phyloP scores from a whole-genome alignment of 331 rosid species.

The Pyrus hybrid region DNA sequence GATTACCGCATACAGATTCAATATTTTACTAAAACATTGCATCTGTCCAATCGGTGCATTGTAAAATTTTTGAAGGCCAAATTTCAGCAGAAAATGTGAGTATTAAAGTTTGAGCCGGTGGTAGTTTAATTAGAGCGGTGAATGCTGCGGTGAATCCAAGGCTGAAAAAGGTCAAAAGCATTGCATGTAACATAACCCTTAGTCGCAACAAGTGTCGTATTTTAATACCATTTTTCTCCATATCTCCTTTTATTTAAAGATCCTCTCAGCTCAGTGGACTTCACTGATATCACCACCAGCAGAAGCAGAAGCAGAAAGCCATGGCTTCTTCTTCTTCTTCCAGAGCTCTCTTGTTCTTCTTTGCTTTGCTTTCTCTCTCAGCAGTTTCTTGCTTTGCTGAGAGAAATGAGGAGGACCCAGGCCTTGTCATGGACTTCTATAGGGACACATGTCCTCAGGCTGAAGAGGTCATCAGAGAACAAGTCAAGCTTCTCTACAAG shows the following conservation, averaged over 20 bases:
- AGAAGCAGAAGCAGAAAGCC: not conserved
- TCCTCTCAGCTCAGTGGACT: not conserved
- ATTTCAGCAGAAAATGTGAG: too few relatives aligned
- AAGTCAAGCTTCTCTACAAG: constrained; percentile 91
- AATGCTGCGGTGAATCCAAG: not conserved
- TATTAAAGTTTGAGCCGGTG: not conserved
- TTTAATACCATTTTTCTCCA: not conserved
- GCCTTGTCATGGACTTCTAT: constrained; percentile 78
- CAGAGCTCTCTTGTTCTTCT: constrained; percentile 34
- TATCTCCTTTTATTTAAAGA: constrained; percentile 35
- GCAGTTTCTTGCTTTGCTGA: constrained; percentile 30
- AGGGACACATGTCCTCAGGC: constrained; percentile 95
- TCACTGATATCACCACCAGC: not conserved
- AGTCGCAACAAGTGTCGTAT: not conserved
- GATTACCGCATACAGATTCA: too few relatives aligned
- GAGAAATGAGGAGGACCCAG: constrained; percentile 28
- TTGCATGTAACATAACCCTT: too few relatives aligned
- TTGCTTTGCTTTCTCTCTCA: constrained; percentile 38
- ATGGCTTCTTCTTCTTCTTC: constrained; percentile 52
- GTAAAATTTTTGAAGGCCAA: too few relatives aligned
- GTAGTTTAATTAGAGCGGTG: not conserved
- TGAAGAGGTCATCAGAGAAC: constrained; percentile 80
- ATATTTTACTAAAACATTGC: too few relatives aligned
- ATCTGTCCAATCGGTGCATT: too few relatives aligned
- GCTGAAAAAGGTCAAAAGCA: not conserved